These are phyloP conservation scores for Aspergillus mulundensis DNA, from an alignment of 495 filamentous ascomycete species.

Conservation along the genomic window DNA sequence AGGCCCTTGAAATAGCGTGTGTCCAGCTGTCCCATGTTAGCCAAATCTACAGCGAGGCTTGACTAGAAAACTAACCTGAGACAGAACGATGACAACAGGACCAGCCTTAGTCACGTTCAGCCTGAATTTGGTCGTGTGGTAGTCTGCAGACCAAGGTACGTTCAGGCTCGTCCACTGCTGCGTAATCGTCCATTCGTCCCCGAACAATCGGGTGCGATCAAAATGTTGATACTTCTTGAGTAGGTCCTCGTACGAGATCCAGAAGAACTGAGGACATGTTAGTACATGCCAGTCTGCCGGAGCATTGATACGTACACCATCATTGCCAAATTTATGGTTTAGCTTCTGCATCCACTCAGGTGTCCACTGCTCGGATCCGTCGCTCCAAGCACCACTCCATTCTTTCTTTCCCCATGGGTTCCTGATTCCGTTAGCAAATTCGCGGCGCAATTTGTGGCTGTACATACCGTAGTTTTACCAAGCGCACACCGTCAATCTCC, in stretches of 20 bases:
- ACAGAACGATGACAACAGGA: constrained; percentile 73
- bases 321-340: constrained; percentile 81
- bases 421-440: constrained; percentile 28
- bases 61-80: constrained; percentile 46
- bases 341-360: constrained; percentile 79
- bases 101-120: constrained; percentile 63
- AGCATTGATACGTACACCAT: constrained; percentile 52
- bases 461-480: constrained; percentile 63
- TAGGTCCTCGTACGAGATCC: constrained; percentile 76
- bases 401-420: constrained; percentile 89
- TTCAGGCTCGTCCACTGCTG: constrained; percentile 81
- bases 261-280: constrained; percentile 47
- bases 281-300: not conserved
- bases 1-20: constrained; percentile 81
- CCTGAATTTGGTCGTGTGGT: constrained; percentile 77
- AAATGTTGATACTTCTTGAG: constrained; percentile 78
- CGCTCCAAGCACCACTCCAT: constrained; percentile 81
- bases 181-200: constrained; percentile 74
- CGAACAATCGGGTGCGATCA: constrained; percentile 85
- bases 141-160: constrained; percentile 82
- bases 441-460: not conserved
- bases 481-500: constrained; percentile 68
- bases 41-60: not conserved
- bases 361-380: constrained; percentile 91
- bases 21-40: constrained; percentile 53